Evolutionary conservation across 805 yeast genomes (phyloP), one percentile per base, ranked within the genome.

Genomic region (Candida silvicultrix): DNA sequence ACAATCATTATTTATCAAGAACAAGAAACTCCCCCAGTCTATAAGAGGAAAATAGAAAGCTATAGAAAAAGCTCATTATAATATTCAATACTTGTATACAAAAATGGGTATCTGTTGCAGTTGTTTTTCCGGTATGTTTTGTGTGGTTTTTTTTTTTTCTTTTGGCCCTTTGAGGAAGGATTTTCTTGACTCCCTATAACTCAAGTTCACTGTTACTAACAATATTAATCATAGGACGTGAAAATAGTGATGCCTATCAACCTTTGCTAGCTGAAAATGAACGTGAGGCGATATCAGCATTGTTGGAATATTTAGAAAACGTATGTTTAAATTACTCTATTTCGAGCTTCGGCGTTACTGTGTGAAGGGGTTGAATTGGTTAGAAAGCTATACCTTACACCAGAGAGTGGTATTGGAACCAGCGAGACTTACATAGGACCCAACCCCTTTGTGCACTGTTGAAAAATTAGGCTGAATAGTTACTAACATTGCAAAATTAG

Each of bases 231-330:
- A 49, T 56, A 39, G 61, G 41, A 41, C 63, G 75, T 41, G 75
- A 71, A 43, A 68, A 77, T 42, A 82, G 78, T 51, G 80, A 78
- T 56, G 69, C 77, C 51, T 83, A 77, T 69, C 92, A 85, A 51
- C 95, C 92, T 36, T 72, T 88, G 44, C 70, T 94, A 47, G 97
- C 96, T 11, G 98, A 94, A 59, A 89, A 92, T 62, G 99, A 94
- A 69, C 78, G 99, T 49, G 97, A 89, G 58, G 99, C 99, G 28
- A 96, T 94, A 41, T 83, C 96, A 8, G 87, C 92, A 2, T 73
- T 94, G 46, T 72, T 94, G 48, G 92, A 89, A 54, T 94, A 85
- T 65, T 73, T 94, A 49, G 99, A 94, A 63, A 89, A 90, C 65
- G 71, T 70, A 51, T 68, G 71, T 40, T 18, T 18, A 8, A 8